A percentile compares a stretch with the other conserved stretches of the same genome.
Evolutionary conservation across 2,329 filamentous ascomycete genomes (phyloP).

Genomic region (Talaromyces sp.): DNA sequence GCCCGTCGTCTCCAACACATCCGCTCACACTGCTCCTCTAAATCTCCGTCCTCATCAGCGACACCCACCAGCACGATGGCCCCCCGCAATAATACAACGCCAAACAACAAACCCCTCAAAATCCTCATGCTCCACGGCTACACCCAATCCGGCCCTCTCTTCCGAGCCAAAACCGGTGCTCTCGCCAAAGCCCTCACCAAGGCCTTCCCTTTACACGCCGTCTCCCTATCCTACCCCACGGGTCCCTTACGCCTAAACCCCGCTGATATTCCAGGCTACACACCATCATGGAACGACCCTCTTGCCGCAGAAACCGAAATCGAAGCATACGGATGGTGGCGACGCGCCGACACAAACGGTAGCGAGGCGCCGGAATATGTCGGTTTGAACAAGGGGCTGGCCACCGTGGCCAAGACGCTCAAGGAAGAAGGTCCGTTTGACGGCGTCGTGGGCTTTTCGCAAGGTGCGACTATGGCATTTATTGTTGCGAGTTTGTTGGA

Average conservation of each 20-base stretch:
- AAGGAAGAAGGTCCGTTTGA: slow-evolving; percentile 62
- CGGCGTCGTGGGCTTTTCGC: slow-evolving; percentile 75
- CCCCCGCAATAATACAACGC: background rate
- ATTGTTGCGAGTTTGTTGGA: slow-evolving; percentile 72
- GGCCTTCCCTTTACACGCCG: slow-evolving; percentile 57
- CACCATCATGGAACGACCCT: slow-evolving; percentile 36
- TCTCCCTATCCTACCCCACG: slow-evolving; percentile 62
- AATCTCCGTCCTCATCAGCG: background rate
- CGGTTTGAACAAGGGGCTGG: slow-evolving; percentile 64
- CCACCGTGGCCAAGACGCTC: slow-evolving; percentile 56
- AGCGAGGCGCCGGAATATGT: slow-evolving; percentile 54
- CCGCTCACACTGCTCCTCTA: background rate
- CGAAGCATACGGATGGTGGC: slow-evolving; percentile 82
- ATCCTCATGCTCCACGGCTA: slow-evolving; percentile 81
- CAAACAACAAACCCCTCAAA: slow-evolving; percentile 40
- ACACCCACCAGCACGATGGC: background rate
- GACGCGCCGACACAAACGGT: slow-evolving; percentile 52
- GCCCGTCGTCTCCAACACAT: background rate
- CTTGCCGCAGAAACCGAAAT: slow-evolving; percentile 44
- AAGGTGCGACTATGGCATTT: slow-evolving; percentile 67
- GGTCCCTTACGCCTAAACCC: slow-evolving; percentile 59
- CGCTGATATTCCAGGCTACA: slow-evolving; percentile 65
- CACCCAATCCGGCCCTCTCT: slow-evolving; percentile 82
- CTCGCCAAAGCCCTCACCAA: slow-evolving; percentile 76
- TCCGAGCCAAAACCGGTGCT: slow-evolving; percentile 82